These are phyloP conservation scores for Aspergillus uvarum DNA, from an alignment of 2,329 filamentous ascomycete species.

Conservation along the genomic window DNA sequence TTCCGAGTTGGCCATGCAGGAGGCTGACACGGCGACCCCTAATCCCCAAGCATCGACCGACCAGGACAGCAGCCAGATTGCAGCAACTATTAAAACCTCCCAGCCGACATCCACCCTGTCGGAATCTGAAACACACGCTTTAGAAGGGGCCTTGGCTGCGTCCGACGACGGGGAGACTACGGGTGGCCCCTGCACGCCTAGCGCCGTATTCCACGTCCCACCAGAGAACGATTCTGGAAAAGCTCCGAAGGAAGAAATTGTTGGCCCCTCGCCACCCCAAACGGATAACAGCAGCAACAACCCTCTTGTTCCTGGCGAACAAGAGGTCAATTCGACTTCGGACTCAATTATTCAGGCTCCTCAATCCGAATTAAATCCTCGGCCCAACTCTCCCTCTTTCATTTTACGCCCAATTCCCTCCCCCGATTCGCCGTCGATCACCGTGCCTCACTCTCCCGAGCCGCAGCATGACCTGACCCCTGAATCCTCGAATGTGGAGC, in stretches of 20 bases:
- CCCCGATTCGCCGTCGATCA: constrained; percentile 22
- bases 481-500: constrained; percentile 23
- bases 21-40: constrained; percentile 19
- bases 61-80: not conserved
- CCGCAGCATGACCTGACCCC: constrained; percentile 24
- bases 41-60: constrained; percentile 15
- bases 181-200: constrained; percentile 32
- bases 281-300: constrained; percentile 19
- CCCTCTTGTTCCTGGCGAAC: constrained; percentile 17
- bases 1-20: constrained; percentile 5
- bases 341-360: constrained; percentile 17
- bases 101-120: constrained; percentile 20
- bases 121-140: constrained; percentile 28
- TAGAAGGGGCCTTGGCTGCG: constrained; percentile 25
- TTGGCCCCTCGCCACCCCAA: constrained; percentile 19
- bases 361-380: constrained; percentile 13
- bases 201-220: constrained; percentile 31
- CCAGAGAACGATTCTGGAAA: constrained; percentile 26
- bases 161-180: constrained; percentile 26
- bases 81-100: constrained; percentile 11
- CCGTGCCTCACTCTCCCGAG: constrained; percentile 21
- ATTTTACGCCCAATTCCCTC: constrained; percentile 17
- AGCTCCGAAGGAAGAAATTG: constrained; percentile 26
- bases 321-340: constrained; percentile 16
- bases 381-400: constrained; percentile 20